phyloP scores from a whole-genome alignment of 495 filamentous ascomycete species.

The Cryomyces minteri region DNA sequence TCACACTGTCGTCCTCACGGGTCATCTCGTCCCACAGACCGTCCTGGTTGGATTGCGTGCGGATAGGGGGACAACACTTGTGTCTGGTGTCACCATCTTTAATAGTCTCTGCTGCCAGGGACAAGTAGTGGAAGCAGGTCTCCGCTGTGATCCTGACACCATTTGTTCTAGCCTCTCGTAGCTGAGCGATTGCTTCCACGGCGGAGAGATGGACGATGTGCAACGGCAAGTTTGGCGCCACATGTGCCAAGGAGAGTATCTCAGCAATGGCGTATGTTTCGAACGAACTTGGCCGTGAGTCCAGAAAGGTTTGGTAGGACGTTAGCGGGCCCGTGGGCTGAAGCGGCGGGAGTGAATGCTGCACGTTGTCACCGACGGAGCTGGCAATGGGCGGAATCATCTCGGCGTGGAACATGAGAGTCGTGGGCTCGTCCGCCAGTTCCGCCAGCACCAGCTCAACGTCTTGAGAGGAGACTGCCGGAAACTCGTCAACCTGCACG shows the following conservation, averaged over 20 bases:
- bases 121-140: slow-evolving; percentile 95
- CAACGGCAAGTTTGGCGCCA: slow-evolving; percentile 68
- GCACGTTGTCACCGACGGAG: slow-evolving; percentile 65
- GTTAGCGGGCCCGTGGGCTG: slow-evolving; percentile 59
- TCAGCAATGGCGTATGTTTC: slow-evolving; percentile 83
- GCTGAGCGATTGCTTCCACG: slow-evolving; percentile 77
- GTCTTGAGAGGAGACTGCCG: slow-evolving; percentile 64
- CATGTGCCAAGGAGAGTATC: slow-evolving; percentile 61
- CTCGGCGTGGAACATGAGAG: slow-evolving; percentile 96
- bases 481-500: slow-evolving; percentile 44
- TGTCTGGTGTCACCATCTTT: slow-evolving; percentile 81
- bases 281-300: slow-evolving; percentile 74
- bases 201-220: slow-evolving; percentile 95
- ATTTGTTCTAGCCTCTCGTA: slow-evolving; percentile 55
- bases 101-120: slow-evolving; percentile 75
- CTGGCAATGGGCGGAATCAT: slow-evolving; percentile 81
- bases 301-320: slow-evolving; percentile 77
- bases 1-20: slow-evolving; percentile 46
- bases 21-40: slow-evolving; percentile 39
- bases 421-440: slow-evolving; percentile 60
- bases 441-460: slow-evolving; percentile 62
- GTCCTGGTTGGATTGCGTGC: slow-evolving; percentile 66
- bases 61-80: slow-evolving; percentile 96
- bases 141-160: slow-evolving; percentile 90
- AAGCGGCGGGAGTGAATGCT: slow-evolving; percentile 50